phyloP scores from a whole-genome alignment of 805 yeast genomes.

The Candida qinlingensis region DNA sequence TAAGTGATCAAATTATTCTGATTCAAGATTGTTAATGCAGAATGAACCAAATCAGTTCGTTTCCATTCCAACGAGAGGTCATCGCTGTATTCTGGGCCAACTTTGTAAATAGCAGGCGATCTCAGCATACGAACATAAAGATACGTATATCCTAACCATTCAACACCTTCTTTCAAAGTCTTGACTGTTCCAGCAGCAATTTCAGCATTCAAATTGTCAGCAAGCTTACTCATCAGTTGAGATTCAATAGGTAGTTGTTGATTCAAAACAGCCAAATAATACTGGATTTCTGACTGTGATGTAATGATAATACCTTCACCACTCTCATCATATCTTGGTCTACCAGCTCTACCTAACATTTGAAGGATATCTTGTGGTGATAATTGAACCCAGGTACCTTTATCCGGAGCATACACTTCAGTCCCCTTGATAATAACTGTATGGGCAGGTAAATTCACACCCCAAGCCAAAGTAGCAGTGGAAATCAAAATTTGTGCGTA shows the following conservation, averaged over 20 bases:
- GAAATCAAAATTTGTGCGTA: slow-evolving; percentile 78
- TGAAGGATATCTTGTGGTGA: slow-evolving; percentile 93
- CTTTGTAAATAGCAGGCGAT: slow-evolving; percentile 71
- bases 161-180: slow-evolving; percentile 57
- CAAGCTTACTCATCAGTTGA: slow-evolving; percentile 63
- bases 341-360: slow-evolving; percentile 98
- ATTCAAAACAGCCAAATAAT: slow-evolving; percentile 83
- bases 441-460: slow-evolving; percentile 93
- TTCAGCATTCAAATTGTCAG: slow-evolving; percentile 84
- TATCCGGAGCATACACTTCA: slow-evolving; percentile 86
- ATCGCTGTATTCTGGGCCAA: slow-evolving; percentile 56
- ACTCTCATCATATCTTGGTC: slow-evolving; percentile 87
- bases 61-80: slow-evolving; percentile 46
- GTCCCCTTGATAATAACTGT: slow-evolving; percentile 93
- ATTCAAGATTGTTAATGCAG: slow-evolving; percentile 61
- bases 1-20: slow-evolving; percentile 57
- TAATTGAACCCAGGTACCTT: slow-evolving; percentile 84
- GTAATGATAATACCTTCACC: slow-evolving; percentile 96
- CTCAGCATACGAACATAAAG: slow-evolving; percentile 71
- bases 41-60: slow-evolving; percentile 65
- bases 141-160: slow-evolving; percentile 79
- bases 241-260: slow-evolving; percentile 93
- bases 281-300: slow-evolving; percentile 76
- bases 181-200: slow-evolving; percentile 66
- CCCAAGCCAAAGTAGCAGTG: slow-evolving; percentile 96